Percentiles rank a stretch among this genome's conserved stretches.
Conservation (phyloP, 495 filamentous ascomycete species). For the Pseudoneurospora amorphoporcata region DNA sequence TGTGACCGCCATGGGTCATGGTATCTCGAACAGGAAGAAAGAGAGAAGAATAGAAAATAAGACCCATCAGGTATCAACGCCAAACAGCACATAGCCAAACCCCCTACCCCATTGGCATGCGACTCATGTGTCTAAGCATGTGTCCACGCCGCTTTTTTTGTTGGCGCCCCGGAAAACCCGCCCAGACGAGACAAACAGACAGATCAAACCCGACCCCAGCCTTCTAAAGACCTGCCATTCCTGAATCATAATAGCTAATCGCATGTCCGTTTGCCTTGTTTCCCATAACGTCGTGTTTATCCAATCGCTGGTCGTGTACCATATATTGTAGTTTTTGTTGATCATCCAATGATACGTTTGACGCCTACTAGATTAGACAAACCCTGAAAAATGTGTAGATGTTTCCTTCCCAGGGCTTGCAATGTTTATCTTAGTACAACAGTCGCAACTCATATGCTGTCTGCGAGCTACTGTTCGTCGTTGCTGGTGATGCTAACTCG, state of each 20-base stretch:
- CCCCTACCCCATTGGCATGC: background rate
- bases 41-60: background rate
- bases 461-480: slow-evolving; percentile 10
- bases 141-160: background rate
- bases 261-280: background rate
- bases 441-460: slow-evolving; percentile 38
- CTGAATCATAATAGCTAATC: background rate
- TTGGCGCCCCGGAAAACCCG: background rate
- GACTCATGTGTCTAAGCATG: background rate
- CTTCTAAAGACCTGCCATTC: background rate
- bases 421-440: slow-evolving; percentile 26
- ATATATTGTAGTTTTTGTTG: background rate
- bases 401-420: background rate
- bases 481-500: slow-evolving; percentile 27
- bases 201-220: background rate
- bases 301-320: background rate
- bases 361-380: background rate
- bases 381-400: background rate
- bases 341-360: background rate
- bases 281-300: background rate
- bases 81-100: slow-evolving; percentile 7
- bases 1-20: slow-evolving; percentile 13
- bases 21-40: slow-evolving; percentile 15
- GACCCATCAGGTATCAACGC: slow-evolving; percentile 5
- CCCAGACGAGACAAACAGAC: background rate